Percentiles rank a stretch among this genome's conserved stretches.
These are phyloP conservation scores for Ogataea nonfermentans DNA, from an alignment of 805 yeast species.

Conservation along the genomic window DNA sequence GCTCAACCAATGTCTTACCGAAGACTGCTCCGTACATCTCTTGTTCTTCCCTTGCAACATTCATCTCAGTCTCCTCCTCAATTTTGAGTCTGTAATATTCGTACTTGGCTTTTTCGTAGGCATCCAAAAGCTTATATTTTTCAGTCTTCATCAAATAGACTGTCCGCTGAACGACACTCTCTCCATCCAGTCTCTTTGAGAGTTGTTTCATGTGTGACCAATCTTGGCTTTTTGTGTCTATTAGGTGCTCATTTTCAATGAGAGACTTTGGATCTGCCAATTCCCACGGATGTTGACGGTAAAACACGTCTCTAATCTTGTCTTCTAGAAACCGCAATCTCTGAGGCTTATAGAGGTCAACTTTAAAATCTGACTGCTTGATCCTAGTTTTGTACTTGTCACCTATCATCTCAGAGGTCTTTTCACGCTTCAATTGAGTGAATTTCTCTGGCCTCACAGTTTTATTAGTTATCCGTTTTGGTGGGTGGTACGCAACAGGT, in stretches of 20 bases:
- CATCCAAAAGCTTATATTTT: constrained; percentile 47
- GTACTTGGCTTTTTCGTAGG: constrained; percentile 81
- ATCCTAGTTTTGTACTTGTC: constrained; percentile 46
- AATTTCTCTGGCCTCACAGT: constrained; percentile 35
- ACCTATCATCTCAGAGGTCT: constrained; percentile 21
- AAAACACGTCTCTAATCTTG: constrained; percentile 75
- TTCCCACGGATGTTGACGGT: constrained; percentile 98
- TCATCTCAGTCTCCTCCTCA: constrained; percentile 72
- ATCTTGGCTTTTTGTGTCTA: constrained; percentile 51
- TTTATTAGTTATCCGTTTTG: constrained; percentile 59
- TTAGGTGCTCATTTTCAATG: constrained; percentile 67
- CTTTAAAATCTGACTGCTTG: constrained; percentile 35
- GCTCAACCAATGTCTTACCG: constrained; percentile 58
- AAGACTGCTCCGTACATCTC: constrained; percentile 80
- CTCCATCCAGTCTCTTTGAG: constrained; percentile 80
- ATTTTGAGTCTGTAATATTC: constrained; percentile 88
- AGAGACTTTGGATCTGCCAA: constrained; percentile 83
- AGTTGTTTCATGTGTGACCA: constrained; percentile 81
- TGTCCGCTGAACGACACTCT: constrained; percentile 77
- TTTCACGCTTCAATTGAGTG: constrained; percentile 23
- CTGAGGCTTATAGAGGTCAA: constrained; percentile 50
- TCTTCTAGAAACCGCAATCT: constrained; percentile 69
- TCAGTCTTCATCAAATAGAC: constrained; percentile 46
- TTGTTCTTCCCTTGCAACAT: constrained; percentile 78
- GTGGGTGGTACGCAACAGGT: constrained; percentile 82